These are phyloP conservation scores for Trichoderma brevicompactum DNA, from an alignment of 2,329 filamentous ascomycete genomes.

Conservation along the genomic window DNA sequence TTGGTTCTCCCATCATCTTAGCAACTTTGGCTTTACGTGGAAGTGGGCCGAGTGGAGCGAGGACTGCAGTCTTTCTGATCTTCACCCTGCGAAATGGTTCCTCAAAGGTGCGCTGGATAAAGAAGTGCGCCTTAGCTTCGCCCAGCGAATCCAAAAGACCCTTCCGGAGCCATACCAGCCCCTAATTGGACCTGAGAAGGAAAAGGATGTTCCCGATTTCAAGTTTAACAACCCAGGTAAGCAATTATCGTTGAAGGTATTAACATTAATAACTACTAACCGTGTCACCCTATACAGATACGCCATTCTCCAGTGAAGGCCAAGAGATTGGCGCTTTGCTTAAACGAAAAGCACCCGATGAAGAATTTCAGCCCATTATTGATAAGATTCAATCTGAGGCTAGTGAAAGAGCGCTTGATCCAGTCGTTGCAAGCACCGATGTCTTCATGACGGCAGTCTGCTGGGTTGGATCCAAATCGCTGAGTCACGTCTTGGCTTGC, in stretches of 20 bases:
- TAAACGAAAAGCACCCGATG: slow-evolving; percentile 80
- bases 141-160: slow-evolving; percentile 93
- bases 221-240: slow-evolving; percentile 80
- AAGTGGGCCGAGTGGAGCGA: slow-evolving; percentile 98
- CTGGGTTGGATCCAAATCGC: slow-evolving; percentile 90
- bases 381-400: slow-evolving; percentile 82
- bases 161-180: slow-evolving; percentile 81
- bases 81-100: slow-evolving; percentile 91
- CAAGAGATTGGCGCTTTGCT: slow-evolving; percentile 79
- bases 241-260: slow-evolving; percentile 37
- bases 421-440: slow-evolving; percentile 85
- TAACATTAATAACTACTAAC: not conserved
- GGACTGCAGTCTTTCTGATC: slow-evolving; percentile 74
- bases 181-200: slow-evolving; percentile 83
- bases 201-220: slow-evolving; percentile 94
- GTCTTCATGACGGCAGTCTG: slow-evolving; percentile 93
- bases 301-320: slow-evolving; percentile 83
- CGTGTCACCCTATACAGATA: slow-evolving; percentile 55
- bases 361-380: slow-evolving; percentile 83
- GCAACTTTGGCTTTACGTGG: slow-evolving; percentile 99
- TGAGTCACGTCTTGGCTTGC: slow-evolving; percentile 92
- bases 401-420: slow-evolving; percentile 71
- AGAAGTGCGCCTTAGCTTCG: slow-evolving; percentile 94
- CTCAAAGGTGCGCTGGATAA: slow-evolving; percentile 91
- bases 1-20: slow-evolving; percentile 97